Conservation (phyloP, 2,329 filamentous ascomycete species). For the Hypomyces perniciosus region DNA sequence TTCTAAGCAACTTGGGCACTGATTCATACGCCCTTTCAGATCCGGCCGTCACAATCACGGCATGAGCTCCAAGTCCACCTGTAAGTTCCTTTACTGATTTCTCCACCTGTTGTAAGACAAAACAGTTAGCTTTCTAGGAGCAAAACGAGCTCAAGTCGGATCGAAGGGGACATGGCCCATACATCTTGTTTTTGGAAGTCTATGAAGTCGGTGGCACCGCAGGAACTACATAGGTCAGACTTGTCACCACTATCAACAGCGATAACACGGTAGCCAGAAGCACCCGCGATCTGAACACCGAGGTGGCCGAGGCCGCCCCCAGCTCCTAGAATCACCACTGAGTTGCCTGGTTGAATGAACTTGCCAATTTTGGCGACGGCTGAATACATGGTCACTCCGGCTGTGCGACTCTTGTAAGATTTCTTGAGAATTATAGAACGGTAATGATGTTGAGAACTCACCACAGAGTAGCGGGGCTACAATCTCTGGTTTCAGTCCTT, state of each 20-base stretch:
- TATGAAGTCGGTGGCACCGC: constrained; percentile 3
- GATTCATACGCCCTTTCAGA: constrained; percentile 4
- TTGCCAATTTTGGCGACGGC: constrained; percentile 1
- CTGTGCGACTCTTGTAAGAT: neutral
- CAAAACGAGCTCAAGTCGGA: too few relatives aligned
- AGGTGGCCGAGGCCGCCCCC: constrained; percentile 6
- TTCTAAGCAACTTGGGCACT: neutral
- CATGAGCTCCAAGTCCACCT: constrained; percentile 2
- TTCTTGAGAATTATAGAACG: neutral
- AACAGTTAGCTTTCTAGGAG: neutral
- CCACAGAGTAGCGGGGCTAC: constrained; percentile 7
- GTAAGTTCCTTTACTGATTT: neutral
- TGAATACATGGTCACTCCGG: constrained; percentile 6
- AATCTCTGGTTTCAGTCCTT: constrained; percentile 4
- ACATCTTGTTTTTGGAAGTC: constrained; percentile 3
- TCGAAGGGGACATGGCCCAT: neutral
- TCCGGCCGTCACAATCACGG: constrained; percentile 3
- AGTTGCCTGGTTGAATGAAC: constrained; percentile 1
- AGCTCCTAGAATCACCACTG: constrained; percentile 6
- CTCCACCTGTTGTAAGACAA: neutral
- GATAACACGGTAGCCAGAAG: constrained; percentile 2
- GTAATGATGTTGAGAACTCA: neutral
- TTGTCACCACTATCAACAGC: constrained; percentile 2
- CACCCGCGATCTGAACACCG: neutral
- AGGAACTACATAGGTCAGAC: neutral